Base-by-base conservation (phyloP, 2,329 filamentous ascomycete genomes). In the Orbilia oligospora region DNA sequence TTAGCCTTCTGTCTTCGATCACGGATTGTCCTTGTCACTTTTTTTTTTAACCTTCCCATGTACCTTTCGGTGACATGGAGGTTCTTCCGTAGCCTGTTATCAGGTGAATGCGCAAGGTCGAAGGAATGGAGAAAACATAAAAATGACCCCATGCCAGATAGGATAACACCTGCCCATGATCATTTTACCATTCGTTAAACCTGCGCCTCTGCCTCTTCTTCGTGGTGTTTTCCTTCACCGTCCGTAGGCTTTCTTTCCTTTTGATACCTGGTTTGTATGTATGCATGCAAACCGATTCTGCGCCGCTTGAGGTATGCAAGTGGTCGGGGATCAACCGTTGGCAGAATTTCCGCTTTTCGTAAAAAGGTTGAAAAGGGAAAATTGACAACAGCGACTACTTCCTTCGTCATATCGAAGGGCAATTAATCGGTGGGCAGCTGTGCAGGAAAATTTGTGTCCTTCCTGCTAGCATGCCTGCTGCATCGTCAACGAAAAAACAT, bases 271-370 rank as follows among this genome's bases (percentile, higher is more conserved):
- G 33, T 58, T 55, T 55, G 58, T 46, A 58, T 55, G 58, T 46
- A 58, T 68, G 67, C 61, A 67, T 71, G 73, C 68, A 66, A 78
- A 67, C 49, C 36, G 27, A 9, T 36, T 63, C 75, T 58, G 75
- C 75, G 75, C 75, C 75, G 75, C 63, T 56, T 27, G 63, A 68
- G 75, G 75, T 72, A 78, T 78, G 64, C 53, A 61, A 70, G 66
- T 71, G 58, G 73, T 71, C 58, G 58, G 66, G 53, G 46, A 68
- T 46, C 41, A 24, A 22, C 24, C 38, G 67, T 71, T 71, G 67
- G 73, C 67, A 77, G 51, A 55, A 33, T 55, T 61, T 71, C 48
- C 68, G 24, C 48, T 33, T 53, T 30, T 30, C 14, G 56, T 5
- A 64, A 71, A 68, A 30, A 30, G 27, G 27, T 30, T 30, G 27